Evolutionary conservation across 2,329 filamentous ascomycete genomes (phyloP).

Genomic region (Colletotrichum filicis): DNA sequence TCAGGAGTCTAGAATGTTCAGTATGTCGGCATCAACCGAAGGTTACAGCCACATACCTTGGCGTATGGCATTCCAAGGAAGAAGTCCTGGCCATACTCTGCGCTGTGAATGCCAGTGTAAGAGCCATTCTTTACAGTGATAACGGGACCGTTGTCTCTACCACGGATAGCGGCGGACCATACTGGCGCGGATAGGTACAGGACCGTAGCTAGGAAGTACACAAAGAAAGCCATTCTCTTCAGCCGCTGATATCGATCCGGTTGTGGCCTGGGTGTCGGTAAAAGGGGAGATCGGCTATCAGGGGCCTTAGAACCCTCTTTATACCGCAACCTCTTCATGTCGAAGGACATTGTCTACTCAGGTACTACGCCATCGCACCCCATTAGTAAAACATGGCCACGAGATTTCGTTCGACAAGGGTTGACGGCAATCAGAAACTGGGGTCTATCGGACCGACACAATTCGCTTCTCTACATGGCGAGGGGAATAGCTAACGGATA

Average conservation of each 20-base stretch:
- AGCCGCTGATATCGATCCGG: background rate
- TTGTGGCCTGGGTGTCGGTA: background rate
- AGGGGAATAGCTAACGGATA: background rate
- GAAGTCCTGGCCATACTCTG: slow-evolving; percentile 55
- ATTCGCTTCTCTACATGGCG: background rate
- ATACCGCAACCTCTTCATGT: slow-evolving; percentile 13
- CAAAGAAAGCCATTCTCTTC: slow-evolving; percentile 22
- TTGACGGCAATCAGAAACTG: background rate
- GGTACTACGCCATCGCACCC: background rate
- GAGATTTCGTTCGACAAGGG: background rate
- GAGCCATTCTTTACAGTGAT: slow-evolving; percentile 39
- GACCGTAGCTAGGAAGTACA: slow-evolving; percentile 15
- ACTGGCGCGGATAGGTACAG: slow-evolving; percentile 15
- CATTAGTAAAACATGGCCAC: slow-evolving; percentile 18
- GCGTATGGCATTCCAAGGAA: slow-evolving; percentile 65
- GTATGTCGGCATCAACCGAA: slow-evolving; percentile 43
- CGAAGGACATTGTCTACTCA: background rate
- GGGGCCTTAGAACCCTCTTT: slow-evolving; percentile 10
- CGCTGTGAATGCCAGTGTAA: slow-evolving; percentile 49
- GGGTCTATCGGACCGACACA: slow-evolving; percentile 21
- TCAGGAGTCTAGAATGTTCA: slow-evolving; percentile 50
- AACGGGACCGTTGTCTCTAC: slow-evolving; percentile 15
- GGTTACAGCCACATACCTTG: slow-evolving; percentile 12
- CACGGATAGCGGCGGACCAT: slow-evolving; percentile 11
- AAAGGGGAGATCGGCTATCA: background rate